These are phyloP conservation scores for Sporothrix sp. DNA, from an alignment of 2,329 filamentous ascomycete species.

Conservation along the genomic window DNA sequence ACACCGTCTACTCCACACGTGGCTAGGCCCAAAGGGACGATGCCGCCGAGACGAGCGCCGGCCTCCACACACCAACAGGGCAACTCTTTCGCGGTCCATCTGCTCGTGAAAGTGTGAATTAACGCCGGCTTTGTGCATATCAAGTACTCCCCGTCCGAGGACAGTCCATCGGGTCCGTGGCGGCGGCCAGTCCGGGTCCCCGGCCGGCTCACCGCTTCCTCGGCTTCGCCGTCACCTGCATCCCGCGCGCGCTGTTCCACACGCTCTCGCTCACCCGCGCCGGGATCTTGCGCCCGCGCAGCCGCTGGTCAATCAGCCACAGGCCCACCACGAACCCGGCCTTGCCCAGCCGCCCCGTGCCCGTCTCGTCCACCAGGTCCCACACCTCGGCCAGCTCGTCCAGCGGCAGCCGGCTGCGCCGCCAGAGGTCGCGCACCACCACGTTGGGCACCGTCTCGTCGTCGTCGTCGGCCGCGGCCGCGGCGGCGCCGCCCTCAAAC, in stretches of 20 bases:
- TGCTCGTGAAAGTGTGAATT: no score
- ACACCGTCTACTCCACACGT: no score
- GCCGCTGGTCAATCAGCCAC: constrained; percentile 71
- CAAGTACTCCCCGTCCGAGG: no score
- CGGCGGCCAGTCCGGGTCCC: no score
- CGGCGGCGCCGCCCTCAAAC: neutral
- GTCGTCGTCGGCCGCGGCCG: constrained; percentile 18
- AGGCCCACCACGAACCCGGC: constrained; percentile 74
- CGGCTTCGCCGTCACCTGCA: constrained; percentile 23
- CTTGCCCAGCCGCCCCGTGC: constrained; percentile 47
- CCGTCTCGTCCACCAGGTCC: constrained; percentile 57
- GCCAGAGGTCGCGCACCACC: constrained; percentile 67
- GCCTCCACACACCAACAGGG: no score
- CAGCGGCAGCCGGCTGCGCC: constrained; percentile 53
- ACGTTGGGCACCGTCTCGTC: constrained; percentile 53
- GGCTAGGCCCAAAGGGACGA: no score
- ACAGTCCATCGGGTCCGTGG: no score
- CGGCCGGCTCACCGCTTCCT: constrained; percentile 6
- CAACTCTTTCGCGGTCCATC: no score
- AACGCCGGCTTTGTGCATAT: no score
- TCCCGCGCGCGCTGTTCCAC: constrained; percentile 57
- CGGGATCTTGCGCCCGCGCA: constrained; percentile 72
- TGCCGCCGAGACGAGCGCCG: no score
- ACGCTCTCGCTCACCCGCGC: constrained; percentile 61
- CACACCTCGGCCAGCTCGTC: constrained; percentile 68